These are phyloP conservation scores for Suillus subaureus DNA, from an alignment of 768 basidiomycete species.

Conservation along the genomic window DNA sequence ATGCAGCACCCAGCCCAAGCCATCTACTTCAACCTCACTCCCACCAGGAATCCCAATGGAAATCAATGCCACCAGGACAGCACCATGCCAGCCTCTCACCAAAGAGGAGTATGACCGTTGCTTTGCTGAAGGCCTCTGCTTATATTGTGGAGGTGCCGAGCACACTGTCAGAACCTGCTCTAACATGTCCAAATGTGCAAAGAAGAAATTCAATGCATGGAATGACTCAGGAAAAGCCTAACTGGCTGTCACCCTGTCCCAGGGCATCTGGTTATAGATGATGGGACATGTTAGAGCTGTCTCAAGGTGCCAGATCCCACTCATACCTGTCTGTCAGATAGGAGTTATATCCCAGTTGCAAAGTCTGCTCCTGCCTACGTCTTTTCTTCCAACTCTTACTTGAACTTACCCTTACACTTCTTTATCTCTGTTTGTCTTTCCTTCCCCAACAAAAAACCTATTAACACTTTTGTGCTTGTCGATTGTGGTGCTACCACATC, in stretches of 20 bases:
- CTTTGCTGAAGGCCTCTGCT: slow-evolving; percentile 31
- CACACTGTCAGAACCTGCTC: slow-evolving; percentile 33
- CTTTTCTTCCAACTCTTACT: not conserved
- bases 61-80: slow-evolving; percentile 25
- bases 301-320: not conserved
- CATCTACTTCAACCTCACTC: not conserved
- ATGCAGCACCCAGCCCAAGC: too few relatives aligned
- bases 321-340: not conserved
- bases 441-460: slow-evolving; percentile 11
- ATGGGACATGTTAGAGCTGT: not conserved
- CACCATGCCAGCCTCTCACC: slow-evolving; percentile 28
- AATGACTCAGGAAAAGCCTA: not conserved
- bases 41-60: slow-evolving; percentile 30
- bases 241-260: not conserved
- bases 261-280: not conserved
- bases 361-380: not conserved
- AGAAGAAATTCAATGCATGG: slow-evolving; percentile 7
- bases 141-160: slow-evolving; percentile 42
- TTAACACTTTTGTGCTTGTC: slow-evolving; percentile 37
- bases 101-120: slow-evolving; percentile 28
- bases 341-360: not conserved
- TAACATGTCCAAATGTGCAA: slow-evolving; percentile 22
- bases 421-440: not conserved
- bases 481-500: slow-evolving; percentile 40
- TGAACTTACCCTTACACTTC: not conserved